Percentiles rank a stretch among this genome's conserved stretches.
Evolutionary conservation across 176 grass and related monocot genomes (phyloP).

Genomic region (Bothriochloa decipiens): DNA sequence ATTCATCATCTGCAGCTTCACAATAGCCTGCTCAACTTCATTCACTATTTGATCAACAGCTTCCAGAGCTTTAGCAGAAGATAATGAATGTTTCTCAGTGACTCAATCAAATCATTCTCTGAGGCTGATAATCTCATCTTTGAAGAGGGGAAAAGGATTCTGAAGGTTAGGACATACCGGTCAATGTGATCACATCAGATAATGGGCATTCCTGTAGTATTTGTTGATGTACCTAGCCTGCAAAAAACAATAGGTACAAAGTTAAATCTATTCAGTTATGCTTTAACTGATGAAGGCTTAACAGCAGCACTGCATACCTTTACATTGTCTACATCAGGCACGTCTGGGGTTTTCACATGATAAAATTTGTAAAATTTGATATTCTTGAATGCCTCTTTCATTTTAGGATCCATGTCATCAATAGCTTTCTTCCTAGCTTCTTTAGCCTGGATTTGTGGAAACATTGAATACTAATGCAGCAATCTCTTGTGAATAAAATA

Average conservation of each 20-base stretch:
- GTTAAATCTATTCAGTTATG: slow-evolving; percentile 6
- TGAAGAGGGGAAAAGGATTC: neutral
- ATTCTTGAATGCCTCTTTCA: too few relatives aligned
- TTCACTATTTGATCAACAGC: slow-evolving; percentile 58
- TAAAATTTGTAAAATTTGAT: too few relatives aligned
- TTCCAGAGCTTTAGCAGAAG: slow-evolving; percentile 61
- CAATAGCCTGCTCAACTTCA: slow-evolving; percentile 64
- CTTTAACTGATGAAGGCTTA: too few relatives aligned
- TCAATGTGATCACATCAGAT: slow-evolving; percentile 42
- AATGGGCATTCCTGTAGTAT: slow-evolving; percentile 72
- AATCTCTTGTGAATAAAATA: too few relatives aligned
- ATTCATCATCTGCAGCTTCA: slow-evolving; percentile 61
- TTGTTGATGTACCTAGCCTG: slow-evolving; percentile 78
- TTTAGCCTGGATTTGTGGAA: too few relatives aligned
- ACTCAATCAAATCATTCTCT: slow-evolving; percentile 83
- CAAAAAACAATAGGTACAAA: slow-evolving; percentile 16
- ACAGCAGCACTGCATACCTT: too few relatives aligned
- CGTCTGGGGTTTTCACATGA: too few relatives aligned
- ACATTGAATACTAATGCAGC: too few relatives aligned
- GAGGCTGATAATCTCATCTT: slow-evolving; percentile 52
- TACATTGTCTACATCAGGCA: too few relatives aligned
- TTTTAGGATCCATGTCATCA: too few relatives aligned
- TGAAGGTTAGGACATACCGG: neutral
- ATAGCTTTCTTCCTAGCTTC: too few relatives aligned
- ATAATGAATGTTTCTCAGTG: slow-evolving; percentile 62